Evolutionary conservation across 352 stramenopile species (phyloP).

Genomic region (Globisporangium middletonii): DNA sequence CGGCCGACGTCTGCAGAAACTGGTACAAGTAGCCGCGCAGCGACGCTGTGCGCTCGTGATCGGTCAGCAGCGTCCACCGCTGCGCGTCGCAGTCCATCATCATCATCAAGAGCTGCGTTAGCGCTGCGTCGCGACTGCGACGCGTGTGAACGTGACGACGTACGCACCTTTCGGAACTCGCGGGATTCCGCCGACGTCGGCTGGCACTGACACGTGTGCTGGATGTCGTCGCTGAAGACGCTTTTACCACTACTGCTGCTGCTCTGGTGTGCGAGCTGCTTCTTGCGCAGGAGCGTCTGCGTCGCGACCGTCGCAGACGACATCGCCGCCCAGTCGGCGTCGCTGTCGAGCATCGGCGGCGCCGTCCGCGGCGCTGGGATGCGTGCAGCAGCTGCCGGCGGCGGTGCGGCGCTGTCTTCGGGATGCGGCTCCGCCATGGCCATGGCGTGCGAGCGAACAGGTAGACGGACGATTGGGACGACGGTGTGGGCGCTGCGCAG

Average conservation of each 20-base stretch:
- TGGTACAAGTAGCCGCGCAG: slow-evolving; percentile 57
- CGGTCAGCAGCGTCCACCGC: slow-evolving; percentile 76
- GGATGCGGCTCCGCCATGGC: slow-evolving; percentile 7
- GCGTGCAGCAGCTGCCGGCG: neutral
- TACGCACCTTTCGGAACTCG: slow-evolving; percentile 75
- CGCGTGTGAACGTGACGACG: neutral
- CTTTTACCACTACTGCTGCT: slow-evolving; percentile 6
- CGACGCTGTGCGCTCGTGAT: slow-evolving; percentile 61
- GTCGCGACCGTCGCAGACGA: slow-evolving; percentile 2
- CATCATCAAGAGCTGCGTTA: neutral
- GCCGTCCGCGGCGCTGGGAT: neutral
- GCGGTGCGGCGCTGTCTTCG: slow-evolving; percentile 4
- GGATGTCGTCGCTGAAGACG: slow-evolving; percentile 2
- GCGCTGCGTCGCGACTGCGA: no score
- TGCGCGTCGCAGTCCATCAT: slow-evolving; percentile 12
- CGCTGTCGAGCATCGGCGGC: neutral
- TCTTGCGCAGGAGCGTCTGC: slow-evolving; percentile 7
- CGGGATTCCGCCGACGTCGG: slow-evolving; percentile 61
- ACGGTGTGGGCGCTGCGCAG: neutral
- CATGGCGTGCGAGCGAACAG: slow-evolving; percentile 3
- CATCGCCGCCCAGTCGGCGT: slow-evolving; percentile 3
- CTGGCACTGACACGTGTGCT: slow-evolving; percentile 48
- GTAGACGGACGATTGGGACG: slow-evolving; percentile 1
- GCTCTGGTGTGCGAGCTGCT: slow-evolving; percentile 10
- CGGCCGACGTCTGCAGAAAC: slow-evolving; percentile 66